phyloP scores from a whole-genome alignment of 2,329 filamentous ascomycete genomes.

The Sclerotinia minor region DNA sequence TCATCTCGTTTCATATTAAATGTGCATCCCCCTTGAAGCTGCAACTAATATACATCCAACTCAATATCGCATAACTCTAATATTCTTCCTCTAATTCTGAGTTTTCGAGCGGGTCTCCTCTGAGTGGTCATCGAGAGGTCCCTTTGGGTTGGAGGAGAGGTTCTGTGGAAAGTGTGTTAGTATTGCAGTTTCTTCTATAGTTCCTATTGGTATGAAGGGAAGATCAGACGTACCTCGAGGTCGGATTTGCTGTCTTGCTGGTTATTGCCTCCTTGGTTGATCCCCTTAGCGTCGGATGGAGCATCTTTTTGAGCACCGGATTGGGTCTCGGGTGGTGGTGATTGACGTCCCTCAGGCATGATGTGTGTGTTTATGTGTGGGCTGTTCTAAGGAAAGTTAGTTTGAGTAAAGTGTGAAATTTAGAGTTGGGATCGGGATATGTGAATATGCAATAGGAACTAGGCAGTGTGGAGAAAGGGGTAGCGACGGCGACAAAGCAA shows the following conservation, averaged over 20 bases:
- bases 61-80: neutral
- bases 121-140: constrained; percentile 60
- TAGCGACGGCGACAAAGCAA: neutral
- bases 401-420: constrained; percentile 1
- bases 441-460: neutral
- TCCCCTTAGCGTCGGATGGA: constrained; percentile 58
- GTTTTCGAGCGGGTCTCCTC: constrained; percentile 51
- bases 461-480: neutral
- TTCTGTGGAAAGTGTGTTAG: constrained; percentile 42
- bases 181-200: neutral
- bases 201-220: neutral
- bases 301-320: constrained; percentile 62
- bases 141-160: constrained; percentile 65
- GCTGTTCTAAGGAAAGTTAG: neutral
- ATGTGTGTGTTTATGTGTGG: constrained; percentile 42
- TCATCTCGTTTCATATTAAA: neutral
- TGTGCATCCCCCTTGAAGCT: neutral
- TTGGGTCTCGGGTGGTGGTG: constrained; percentile 71
- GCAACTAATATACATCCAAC: constrained; percentile 4
- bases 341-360: constrained; percentile 70
- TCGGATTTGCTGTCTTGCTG: constrained; percentile 54
- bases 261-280: constrained; percentile 53
- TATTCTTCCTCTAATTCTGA: neutral
- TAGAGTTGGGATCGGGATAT: neutral
- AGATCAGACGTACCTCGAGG: constrained; percentile 47